Percentiles rank a stretch among this genome's conserved stretches.
Evolutionary conservation across 441 rosid species (phyloP).

Genomic region (Populus hybrid): DNA sequence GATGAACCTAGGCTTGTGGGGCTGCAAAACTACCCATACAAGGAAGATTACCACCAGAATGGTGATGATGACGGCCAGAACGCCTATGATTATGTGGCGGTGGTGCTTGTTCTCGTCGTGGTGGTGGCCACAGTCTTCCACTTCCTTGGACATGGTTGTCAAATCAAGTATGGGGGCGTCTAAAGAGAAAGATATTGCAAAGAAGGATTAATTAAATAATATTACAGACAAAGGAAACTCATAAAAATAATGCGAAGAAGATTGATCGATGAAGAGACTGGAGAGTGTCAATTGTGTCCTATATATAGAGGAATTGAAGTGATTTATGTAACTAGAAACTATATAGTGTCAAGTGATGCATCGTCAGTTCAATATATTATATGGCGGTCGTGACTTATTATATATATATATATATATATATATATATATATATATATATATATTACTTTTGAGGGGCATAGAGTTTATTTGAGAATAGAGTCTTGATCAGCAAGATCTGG

Average conservation of each 20-base stretch:
- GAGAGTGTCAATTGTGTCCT: neutral
- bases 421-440: too few species aligned
- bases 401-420: too few species aligned
- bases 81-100: slow-evolving; percentile 20
- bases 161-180: slow-evolving; percentile 3
- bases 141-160: slow-evolving; percentile 30
- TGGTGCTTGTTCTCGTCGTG: slow-evolving; percentile 18
- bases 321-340: neutral
- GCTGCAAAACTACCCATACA: slow-evolving; percentile 58
- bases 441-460: too few species aligned
- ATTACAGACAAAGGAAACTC: too few species aligned
- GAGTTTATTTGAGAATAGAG: too few species aligned
- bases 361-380: neutral
- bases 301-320: neutral
- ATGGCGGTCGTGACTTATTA: too few species aligned
- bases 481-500: too few species aligned
- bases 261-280: neutral
- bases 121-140: slow-evolving; percentile 34
- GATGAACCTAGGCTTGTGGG: slow-evolving; percentile 52
- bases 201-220: neutral
- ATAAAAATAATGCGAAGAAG: neutral
- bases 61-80: slow-evolving; percentile 18
- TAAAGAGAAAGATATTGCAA: neutral
- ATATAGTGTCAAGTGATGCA: neutral
- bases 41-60: slow-evolving; percentile 43